Evolutionary conservation across 257 asterid species (phyloP).

Genomic region (Parsonsia alboflavescens): DNA sequence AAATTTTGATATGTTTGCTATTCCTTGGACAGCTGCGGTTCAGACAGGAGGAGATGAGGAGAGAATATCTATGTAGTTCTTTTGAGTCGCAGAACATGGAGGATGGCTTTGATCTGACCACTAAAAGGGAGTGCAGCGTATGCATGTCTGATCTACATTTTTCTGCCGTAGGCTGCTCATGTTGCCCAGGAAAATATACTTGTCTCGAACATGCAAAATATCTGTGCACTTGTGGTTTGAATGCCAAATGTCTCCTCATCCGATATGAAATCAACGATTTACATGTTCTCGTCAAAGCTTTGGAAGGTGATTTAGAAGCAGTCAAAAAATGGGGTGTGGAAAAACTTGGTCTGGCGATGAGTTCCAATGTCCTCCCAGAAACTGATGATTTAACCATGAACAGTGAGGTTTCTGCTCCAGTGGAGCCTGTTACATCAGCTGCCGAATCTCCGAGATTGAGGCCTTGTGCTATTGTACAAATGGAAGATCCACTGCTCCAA

Average conservation of each 20-base stretch:
- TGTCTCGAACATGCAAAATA: conserved; percentile 59
- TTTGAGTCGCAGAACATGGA: conserved; percentile 31
- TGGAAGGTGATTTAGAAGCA: conserved; percentile 54
- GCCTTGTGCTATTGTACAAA: background rate
- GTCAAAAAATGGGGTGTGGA: conserved; percentile 33
- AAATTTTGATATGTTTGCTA: background rate
- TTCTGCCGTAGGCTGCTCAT: conserved; percentile 55
- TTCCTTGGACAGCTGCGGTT: conserved; percentile 46
- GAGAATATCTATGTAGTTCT: conserved; percentile 43
- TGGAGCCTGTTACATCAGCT: conserved; percentile 1
- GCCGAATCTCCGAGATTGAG: conserved; percentile 6
- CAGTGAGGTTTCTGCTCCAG: conserved; percentile 1
- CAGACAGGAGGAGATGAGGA: conserved; percentile 39
- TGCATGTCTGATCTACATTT: conserved; percentile 68
- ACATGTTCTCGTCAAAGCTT: conserved; percentile 54
- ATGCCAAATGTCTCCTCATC: conserved; percentile 32
- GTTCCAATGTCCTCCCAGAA: conserved; percentile 9
- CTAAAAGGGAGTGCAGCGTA: conserved; percentile 54
- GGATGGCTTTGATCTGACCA: conserved; percentile 23
- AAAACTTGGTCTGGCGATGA: conserved; percentile 29
- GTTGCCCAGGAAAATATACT: conserved; percentile 55
- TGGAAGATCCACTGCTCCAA: background rate
- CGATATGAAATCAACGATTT: conserved; percentile 44
- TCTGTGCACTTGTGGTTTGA: conserved; percentile 63
- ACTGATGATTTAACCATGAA: background rate